Evolutionary conservation across 2,329 filamentous ascomycete genomes (phyloP).

Genomic region (Ceratocystis cacaofunesta): DNA sequence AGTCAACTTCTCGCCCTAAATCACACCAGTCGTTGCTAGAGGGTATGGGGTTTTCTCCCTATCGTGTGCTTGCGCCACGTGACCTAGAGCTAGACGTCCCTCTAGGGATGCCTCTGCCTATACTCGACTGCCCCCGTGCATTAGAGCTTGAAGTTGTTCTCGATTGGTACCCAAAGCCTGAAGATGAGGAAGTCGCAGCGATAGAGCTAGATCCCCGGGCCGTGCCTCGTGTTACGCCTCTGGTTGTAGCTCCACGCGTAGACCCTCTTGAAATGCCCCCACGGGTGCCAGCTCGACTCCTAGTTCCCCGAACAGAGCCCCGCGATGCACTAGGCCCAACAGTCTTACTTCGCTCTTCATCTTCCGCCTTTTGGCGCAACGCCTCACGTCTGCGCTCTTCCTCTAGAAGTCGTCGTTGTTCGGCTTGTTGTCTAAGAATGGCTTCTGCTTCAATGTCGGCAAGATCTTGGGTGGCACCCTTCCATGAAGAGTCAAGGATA

Average conservation of each 20-base stretch:
- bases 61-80: slow-evolving; percentile 7
- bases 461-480: slow-evolving; percentile 74
- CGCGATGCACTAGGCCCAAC: slow-evolving; percentile 23
- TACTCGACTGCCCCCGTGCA: slow-evolving; percentile 24
- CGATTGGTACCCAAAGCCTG: slow-evolving; percentile 22
- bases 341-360: slow-evolving; percentile 35
- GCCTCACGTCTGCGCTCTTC: slow-evolving; percentile 66
- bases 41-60: not conserved
- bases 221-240: not conserved
- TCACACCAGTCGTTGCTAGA: not conserved
- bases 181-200: slow-evolving; percentile 10
- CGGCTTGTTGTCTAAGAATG: slow-evolving; percentile 56
- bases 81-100: slow-evolving; percentile 21
- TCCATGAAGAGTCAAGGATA: slow-evolving; percentile 76
- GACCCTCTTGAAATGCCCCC: not conserved
- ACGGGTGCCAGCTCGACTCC: not conserved
- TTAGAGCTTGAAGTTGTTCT: slow-evolving; percentile 19
- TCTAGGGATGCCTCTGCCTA: slow-evolving; percentile 24
- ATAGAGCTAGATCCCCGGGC: slow-evolving; percentile 1
- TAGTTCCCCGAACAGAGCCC: not conserved
- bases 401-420: slow-evolving; percentile 60
- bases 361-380: slow-evolving; percentile 46
- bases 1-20: not conserved
- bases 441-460: slow-evolving; percentile 75
- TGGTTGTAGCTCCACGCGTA: slow-evolving; percentile 15